phyloP scores from a whole-genome alignment of 2,329 filamentous ascomycete species.

The Ceratocystis albifundus region DNA sequence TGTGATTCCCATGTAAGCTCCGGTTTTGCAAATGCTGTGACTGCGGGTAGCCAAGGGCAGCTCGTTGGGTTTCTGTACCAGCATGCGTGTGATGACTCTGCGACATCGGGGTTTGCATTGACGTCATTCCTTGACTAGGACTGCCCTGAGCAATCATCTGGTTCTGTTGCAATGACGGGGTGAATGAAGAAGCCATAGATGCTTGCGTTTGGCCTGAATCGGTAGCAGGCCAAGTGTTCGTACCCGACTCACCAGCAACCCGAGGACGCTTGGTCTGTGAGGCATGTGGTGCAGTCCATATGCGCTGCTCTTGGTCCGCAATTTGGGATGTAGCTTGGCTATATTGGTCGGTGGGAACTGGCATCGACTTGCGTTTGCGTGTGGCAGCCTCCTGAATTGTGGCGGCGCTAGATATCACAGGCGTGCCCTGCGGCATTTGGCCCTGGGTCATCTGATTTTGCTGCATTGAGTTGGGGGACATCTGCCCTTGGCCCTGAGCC shows the following conservation, averaged over 20 bases:
- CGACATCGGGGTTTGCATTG: slow-evolving; percentile 15
- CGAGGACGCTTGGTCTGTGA: slow-evolving; percentile 21
- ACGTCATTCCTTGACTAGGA: slow-evolving; percentile 11
- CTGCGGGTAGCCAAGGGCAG: slow-evolving; percentile 6
- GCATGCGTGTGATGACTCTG: slow-evolving; percentile 19
- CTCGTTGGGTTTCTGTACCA: slow-evolving; percentile 14
- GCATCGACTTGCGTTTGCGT: slow-evolving; percentile 23
- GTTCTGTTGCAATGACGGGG: slow-evolving; percentile 18
- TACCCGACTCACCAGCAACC: slow-evolving; percentile 17
- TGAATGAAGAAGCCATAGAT: slow-evolving; percentile 16
- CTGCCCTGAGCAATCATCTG: slow-evolving; percentile 21
- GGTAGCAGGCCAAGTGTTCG: slow-evolving; percentile 11
- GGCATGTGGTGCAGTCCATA: slow-evolving; percentile 10
- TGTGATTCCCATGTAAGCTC: slow-evolving; percentile 15
- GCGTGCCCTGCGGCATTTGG: slow-evolving; percentile 14
- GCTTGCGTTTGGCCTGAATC: slow-evolving; percentile 15
- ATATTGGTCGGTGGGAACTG: slow-evolving; percentile 18
- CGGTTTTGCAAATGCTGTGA: slow-evolving; percentile 13
- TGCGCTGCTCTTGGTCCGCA: slow-evolving; percentile 13
- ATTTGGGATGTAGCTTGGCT: slow-evolving; percentile 16
- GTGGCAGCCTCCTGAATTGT: slow-evolving; percentile 17
- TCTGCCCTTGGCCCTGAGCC: slow-evolving; percentile 14
- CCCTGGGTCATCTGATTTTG: slow-evolving; percentile 14
- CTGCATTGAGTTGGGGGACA: neutral
- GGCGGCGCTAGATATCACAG: slow-evolving; percentile 8